These are phyloP conservation scores for Pichia norvegensis DNA, from an alignment of 1,139 yeast species.

Conservation along the genomic window DNA sequence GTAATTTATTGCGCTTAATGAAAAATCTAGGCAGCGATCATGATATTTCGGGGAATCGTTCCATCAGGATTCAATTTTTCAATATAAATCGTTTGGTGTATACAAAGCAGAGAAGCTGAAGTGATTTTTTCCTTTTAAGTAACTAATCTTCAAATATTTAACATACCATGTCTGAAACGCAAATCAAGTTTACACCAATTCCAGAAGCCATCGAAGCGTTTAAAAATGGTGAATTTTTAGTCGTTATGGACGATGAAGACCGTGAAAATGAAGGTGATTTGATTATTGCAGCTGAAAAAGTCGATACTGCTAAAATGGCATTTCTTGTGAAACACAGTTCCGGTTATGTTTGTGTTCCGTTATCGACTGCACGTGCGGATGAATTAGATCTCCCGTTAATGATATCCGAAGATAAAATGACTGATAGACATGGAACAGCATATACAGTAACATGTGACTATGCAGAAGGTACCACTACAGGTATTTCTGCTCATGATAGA, in stretches of 20 bases:
- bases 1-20: neutral
- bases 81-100: neutral
- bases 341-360: slow-evolving; percentile 92
- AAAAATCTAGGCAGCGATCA: neutral
- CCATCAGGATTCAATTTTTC: neutral
- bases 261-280: slow-evolving; percentile 98
- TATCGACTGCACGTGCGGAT: slow-evolving; percentile 73
- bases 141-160: too few relatives aligned
- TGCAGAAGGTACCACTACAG: slow-evolving; percentile 88
- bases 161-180: slow-evolving; percentile 1
- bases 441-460: slow-evolving; percentile 90
- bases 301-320: slow-evolving; percentile 87
- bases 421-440: slow-evolving; percentile 94
- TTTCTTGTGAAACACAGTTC: slow-evolving; percentile 82
- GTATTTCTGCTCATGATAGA: slow-evolving; percentile 91
- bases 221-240: slow-evolving; percentile 78
- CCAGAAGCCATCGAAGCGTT: slow-evolving; percentile 75
- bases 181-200: slow-evolving; percentile 42
- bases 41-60: neutral
- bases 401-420: slow-evolving; percentile 41
- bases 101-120: neutral
- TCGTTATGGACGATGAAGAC: slow-evolving; percentile 92
- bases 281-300: slow-evolving; percentile 78
- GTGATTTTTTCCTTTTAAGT: too few relatives aligned
- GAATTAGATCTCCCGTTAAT: slow-evolving; percentile 71